Percentiles rank a stretch among this genome's conserved stretches.
phyloP scores from a whole-genome alignment of 805 yeast species.

The Sugiyamaella qingdaonensis region DNA sequence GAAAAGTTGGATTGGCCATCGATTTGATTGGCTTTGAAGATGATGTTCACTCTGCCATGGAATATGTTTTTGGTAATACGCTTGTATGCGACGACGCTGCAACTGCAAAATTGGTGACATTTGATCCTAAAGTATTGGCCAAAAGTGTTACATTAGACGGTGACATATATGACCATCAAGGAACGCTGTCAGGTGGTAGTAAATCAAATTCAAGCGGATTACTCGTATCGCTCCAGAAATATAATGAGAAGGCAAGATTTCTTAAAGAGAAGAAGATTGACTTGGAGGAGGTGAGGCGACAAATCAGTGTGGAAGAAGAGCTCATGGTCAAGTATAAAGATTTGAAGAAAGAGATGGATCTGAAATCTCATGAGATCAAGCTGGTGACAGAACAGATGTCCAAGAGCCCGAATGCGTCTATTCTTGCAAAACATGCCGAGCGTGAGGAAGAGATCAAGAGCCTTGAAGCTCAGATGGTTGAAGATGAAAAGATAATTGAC shows the following conservation, averaged over 20 bases:
- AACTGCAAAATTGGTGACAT: constrained; percentile 84
- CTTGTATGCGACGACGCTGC: constrained; percentile 83
- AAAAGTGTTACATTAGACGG: constrained; percentile 89
- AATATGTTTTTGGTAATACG: constrained; percentile 86
- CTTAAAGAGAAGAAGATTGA: constrained; percentile 42
- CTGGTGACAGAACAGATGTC: constrained; percentile 26
- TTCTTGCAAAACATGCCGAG: constrained; percentile 30
- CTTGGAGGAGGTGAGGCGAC: constrained; percentile 38
- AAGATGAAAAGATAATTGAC: constrained; percentile 33
- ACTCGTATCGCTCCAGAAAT: constrained; percentile 61
- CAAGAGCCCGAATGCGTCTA: constrained; percentile 25
- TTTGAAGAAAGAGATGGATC: constrained; percentile 26
- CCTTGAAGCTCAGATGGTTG: constrained; percentile 38
- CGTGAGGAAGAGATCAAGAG: constrained; percentile 44
- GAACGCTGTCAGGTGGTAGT: constrained; percentile 94
- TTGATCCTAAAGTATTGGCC: constrained; percentile 72
- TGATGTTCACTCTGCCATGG: constrained; percentile 77
- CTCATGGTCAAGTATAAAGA: constrained; percentile 23
- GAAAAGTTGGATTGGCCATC: constrained; percentile 83
- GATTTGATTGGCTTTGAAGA: constrained; percentile 70
- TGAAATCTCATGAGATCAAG: constrained; percentile 31
- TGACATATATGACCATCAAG: constrained; percentile 93
- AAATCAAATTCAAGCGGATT: constrained; percentile 54
- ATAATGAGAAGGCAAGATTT: constrained; percentile 43
- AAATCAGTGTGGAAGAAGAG: constrained; percentile 41